Conservation (phyloP, 2,329 filamentous ascomycete genomes). For the Amauroascus niger region DNA sequence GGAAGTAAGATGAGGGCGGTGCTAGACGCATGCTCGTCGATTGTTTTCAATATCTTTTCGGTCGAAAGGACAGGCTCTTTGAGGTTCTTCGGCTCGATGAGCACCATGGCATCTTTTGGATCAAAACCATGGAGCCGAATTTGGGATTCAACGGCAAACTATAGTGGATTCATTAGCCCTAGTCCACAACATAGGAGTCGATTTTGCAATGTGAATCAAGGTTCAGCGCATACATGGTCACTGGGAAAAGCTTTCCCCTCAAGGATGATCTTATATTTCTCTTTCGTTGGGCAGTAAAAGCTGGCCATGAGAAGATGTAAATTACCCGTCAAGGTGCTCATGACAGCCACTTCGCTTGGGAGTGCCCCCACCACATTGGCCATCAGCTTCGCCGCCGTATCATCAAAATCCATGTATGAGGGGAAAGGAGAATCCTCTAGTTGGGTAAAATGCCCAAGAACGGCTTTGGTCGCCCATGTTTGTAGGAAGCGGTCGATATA, state of each 20-base stretch:
- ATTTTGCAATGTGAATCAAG: neutral
- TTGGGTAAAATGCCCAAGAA: conserved; percentile 69
- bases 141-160: conserved; percentile 79
- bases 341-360: conserved; percentile 66
- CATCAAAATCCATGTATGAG: conserved; percentile 70
- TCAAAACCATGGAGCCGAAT: conserved; percentile 60
- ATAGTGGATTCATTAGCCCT: conserved; percentile 7
- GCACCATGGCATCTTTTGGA: conserved; percentile 59
- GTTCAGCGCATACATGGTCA: conserved; percentile 54
- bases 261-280: conserved; percentile 69
- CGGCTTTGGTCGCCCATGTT: conserved; percentile 76
- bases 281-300: conserved; percentile 63
- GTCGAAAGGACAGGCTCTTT: conserved; percentile 55
- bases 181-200: neutral
- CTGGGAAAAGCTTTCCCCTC: conserved; percentile 86
- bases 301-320: conserved; percentile 73
- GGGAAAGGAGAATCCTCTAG: conserved; percentile 58
- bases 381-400: conserved; percentile 59
- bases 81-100: conserved; percentile 54
- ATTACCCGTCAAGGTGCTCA: conserved; percentile 79
- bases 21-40: conserved; percentile 62
- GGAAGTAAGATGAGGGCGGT: conserved; percentile 72
- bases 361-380: conserved; percentile 65
- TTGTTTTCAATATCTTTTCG: conserved; percentile 59
- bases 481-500: conserved; percentile 64